These are phyloP conservation scores for Xylaria sp. DNA, from an alignment of 2,329 filamentous ascomycete genomes.

Conservation along the genomic window DNA sequence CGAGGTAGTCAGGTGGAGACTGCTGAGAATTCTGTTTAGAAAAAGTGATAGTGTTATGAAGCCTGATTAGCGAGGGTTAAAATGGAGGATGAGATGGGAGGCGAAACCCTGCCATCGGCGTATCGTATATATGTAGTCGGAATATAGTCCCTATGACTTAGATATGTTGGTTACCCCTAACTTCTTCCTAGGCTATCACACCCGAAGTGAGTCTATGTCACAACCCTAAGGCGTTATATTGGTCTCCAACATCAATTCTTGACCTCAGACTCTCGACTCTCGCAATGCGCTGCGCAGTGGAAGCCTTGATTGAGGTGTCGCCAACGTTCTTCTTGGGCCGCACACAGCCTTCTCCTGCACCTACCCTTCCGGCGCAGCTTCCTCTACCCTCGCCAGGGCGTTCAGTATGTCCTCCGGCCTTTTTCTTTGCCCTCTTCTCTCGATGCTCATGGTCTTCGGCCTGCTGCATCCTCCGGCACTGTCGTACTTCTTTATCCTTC, in stretches of 20 bases:
- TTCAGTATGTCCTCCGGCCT: constrained; percentile 30
- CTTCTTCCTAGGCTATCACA: not conserved
- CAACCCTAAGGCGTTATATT: constrained; percentile 51
- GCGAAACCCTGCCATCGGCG: not conserved
- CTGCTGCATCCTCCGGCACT: constrained; percentile 61
- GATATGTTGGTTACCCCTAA: not conserved
- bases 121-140: not conserved
- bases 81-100: not conserved
- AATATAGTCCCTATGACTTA: not conserved
- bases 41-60: not conserved
- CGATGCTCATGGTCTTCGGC: constrained; percentile 43
- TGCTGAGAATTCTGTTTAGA: not conserved
- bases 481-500: constrained; percentile 59
- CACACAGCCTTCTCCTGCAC: constrained; percentile 1
- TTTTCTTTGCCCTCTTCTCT: constrained; percentile 41
- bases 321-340: constrained; percentile 4
- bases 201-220: constrained; percentile 35
- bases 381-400: not conserved
- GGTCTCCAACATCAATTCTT: constrained; percentile 39
- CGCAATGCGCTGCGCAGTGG: constrained; percentile 39
- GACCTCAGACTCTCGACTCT: constrained; percentile 34
- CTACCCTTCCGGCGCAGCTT: not conserved
- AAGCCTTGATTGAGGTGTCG: constrained; percentile 23
- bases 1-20: not conserved
- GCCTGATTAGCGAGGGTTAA: not conserved